Base-by-base conservation (phyloP, 495 filamentous ascomycete genomes). In the Trichoderma parareesei region DNA sequence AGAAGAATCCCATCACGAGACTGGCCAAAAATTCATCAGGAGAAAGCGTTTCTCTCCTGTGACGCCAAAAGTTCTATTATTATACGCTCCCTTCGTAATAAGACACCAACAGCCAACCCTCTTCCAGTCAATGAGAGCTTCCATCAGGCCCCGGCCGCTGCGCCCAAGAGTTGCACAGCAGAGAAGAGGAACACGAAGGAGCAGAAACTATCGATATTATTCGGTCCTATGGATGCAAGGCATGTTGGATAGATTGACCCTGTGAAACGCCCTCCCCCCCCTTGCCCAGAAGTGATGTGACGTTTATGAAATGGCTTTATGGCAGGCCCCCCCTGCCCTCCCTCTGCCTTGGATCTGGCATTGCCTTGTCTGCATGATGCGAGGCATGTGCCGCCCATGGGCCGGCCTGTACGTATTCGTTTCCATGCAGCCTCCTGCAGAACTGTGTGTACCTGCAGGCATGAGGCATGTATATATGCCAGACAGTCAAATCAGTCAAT, bases 221-320 rank as follows among this genome's bases (percentile, higher is more conserved):
- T 57, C 53, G 53, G 53, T 57, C 53, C 53, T 57, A 57, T 57
- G 53, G 35, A 13, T 37, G n/a, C 46, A 57, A 35, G 27, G 33
- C 53, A 11, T 16, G 27, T 16, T 57, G 10, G 0, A 5, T 37
- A 57, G 2, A 57, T 27, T 35, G n/a, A 18, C 35, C 16, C 37
- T 11, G 53, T 57, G 53, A 57, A 57, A 57, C 53, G 11, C 33
- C 27, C 27, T 27, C 27, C 27, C 27, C 27, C 27, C 35, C 53
- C 53, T 57, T 57, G 18, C 8, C 53, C 27, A 57, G 33, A 57
- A 57, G 53, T 37, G 33, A 20, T 57, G 27, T 57, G 53, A 57
- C 53, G 53, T 57, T 18, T 37, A n/a, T 57, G 53, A 57, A 57
- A 57, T 16, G 46, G 46, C n/a, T 18, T 27, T 49, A 49, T 16